Percentiles rank a stretch among this genome's conserved stretches.
These are phyloP conservation scores for Oryza australiensis DNA, from an alignment of 176 grass and related monocot genomes.

Conservation along the genomic window DNA sequence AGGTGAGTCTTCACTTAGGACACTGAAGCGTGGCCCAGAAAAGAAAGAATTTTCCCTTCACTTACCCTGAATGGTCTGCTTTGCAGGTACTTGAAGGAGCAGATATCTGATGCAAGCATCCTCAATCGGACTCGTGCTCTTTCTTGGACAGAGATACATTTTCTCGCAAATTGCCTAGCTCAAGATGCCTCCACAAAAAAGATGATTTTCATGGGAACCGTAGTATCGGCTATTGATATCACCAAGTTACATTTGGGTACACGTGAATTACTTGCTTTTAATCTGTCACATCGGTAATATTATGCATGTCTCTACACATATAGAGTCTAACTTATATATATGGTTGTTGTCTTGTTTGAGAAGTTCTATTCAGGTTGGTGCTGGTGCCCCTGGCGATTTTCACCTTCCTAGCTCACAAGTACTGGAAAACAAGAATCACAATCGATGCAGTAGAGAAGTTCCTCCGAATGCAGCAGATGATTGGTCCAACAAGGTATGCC, in stretches of 20 bases:
- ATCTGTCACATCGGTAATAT: too few species aligned
- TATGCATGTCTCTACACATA: too few species aligned
- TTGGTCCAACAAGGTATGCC: conserved; percentile 34
- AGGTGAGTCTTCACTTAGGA: background rate
- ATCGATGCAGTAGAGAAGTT: conserved; percentile 47
- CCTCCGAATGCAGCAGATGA: conserved; percentile 28
- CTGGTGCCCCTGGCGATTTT: background rate
- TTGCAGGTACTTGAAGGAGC: background rate
- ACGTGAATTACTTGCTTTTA: background rate
- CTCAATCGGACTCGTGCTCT: background rate
- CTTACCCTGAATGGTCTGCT: background rate
- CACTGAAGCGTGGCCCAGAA: too few species aligned
- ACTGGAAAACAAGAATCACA: conserved; percentile 39
- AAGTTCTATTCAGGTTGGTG: conserved; percentile 30
- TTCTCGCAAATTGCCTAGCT: background rate
- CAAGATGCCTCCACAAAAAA: background rate
- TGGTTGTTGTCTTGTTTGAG: background rate
- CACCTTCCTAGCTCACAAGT: conserved; percentile 40
- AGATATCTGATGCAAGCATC: background rate
- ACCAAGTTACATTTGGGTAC: background rate
- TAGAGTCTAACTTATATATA: too few species aligned
- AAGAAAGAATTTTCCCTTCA: background rate
- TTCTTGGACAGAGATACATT: background rate
- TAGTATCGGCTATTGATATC: background rate
- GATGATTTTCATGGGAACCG: background rate